phyloP scores from a whole-genome alignment of 352 stramenopile genomes.

The Thraustotheca clavata region DNA sequence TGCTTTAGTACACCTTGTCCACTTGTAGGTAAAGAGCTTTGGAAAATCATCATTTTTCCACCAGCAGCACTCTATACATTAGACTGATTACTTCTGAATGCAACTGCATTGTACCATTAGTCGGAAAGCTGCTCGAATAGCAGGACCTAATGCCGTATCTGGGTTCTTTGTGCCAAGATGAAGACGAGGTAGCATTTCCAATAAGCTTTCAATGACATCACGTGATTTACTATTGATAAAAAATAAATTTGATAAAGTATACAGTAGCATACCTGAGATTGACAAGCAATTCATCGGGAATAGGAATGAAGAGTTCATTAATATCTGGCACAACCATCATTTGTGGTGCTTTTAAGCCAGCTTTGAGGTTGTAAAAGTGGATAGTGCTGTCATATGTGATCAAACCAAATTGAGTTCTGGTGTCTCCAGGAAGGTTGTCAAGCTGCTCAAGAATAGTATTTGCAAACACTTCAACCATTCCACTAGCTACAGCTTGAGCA shows the following conservation, averaged over 20 bases:
- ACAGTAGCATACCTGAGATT: constrained; percentile 72
- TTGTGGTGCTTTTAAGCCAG: constrained; percentile 58
- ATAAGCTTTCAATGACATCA: constrained; percentile 90
- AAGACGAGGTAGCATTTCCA: constrained; percentile 92
- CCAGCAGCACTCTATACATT: constrained; percentile 48
- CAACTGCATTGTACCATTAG: constrained; percentile 93
- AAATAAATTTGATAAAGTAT: neutral
- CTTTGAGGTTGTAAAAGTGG: constrained; percentile 87
- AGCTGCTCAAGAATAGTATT: constrained; percentile 78
- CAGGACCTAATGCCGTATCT: constrained; percentile 74
- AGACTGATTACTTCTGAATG: constrained; percentile 37
- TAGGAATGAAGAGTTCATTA: constrained; percentile 85
- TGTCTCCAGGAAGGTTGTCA: constrained; percentile 60
- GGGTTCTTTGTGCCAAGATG: constrained; percentile 67
- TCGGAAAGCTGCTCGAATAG: constrained; percentile 95
- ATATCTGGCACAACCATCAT: constrained; percentile 87
- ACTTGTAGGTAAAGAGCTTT: constrained; percentile 69
- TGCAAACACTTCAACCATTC: constrained; percentile 55
- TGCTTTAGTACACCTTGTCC: constrained; percentile 74
- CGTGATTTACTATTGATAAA: constrained; percentile 74
- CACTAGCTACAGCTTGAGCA: constrained; percentile 53
- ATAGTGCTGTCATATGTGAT: constrained; percentile 80
- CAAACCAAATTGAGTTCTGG: constrained; percentile 75
- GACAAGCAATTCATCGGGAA: constrained; percentile 95
- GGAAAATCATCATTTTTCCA: constrained; percentile 86